Evolutionary conservation across 2,329 filamentous ascomycete species (phyloP), one percentile per base, ranked within the genome.

Genomic region (Acrocalymma vagum): DNA sequence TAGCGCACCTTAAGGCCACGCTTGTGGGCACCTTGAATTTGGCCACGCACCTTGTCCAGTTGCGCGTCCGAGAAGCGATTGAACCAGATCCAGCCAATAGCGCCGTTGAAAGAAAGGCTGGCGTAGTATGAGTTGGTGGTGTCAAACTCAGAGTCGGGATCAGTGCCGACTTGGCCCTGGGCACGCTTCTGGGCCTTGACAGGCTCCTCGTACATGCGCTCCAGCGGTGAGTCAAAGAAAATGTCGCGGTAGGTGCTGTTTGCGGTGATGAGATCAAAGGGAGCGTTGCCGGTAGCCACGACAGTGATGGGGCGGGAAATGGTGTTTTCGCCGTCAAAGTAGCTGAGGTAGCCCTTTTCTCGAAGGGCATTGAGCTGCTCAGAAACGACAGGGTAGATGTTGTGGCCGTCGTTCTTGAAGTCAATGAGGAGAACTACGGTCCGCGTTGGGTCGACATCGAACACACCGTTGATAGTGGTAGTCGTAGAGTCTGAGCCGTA

Each of bases 121-220:
- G 85, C 83, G 63, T 88, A 89, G 67, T 83, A 85, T 3, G 83
- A 86, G 62, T 87, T 89, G 13, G 70, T 68, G 0, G 64, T 63
- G 48, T 73, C 69, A 18, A 73, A 67, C 3, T 56, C 57, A 21
- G 71, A 68, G 3, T 62, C 45, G 2, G 57, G 55, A 1, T 65
- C 54, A 27, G 72, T 70, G 34, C 72, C 72, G 34, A 74, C 70
- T 11, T 67, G 63, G 38, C 77, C 78, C 63, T 81, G 78, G 7
- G 45, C 42, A 9, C 30, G 30, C 20, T 35, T 39, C 16, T 35
- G 40, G 24, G 14, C 20, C 16, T 16, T 26, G 15, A 16, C 9
- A 6, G 59, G 54, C 2, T 54, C 45, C 23, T 70, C 55, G 36
- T 70, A 69, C 6, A 81, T 42, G 6, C 51, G 35, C 13, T 60